phyloP scores from a whole-genome alignment of 1,284 basidiomycete genomes.

The Nidula niveotomentosa region DNA sequence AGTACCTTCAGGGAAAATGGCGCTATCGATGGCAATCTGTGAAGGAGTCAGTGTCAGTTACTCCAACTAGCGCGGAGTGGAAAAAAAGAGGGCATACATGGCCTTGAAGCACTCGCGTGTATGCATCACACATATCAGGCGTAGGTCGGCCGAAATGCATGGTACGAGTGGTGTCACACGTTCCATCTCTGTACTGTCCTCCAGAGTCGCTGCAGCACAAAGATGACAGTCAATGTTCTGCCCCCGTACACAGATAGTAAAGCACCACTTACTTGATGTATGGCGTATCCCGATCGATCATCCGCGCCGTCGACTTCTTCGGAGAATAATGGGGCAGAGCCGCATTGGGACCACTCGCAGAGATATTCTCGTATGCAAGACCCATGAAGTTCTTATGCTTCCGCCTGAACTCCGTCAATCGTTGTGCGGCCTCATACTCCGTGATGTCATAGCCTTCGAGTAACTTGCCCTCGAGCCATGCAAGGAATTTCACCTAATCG shows the following conservation, averaged over 20 bases:
- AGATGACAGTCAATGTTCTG: neutral
- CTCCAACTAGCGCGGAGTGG: neutral
- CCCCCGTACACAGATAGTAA: neutral
- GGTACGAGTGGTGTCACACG: slow-evolving; percentile 92
- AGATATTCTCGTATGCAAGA: slow-evolving; percentile 93
- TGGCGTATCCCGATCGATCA: slow-evolving; percentile 78
- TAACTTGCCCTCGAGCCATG: slow-evolving; percentile 89
- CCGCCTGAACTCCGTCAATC: slow-evolving; percentile 79
- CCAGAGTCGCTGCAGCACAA: slow-evolving; percentile 72
- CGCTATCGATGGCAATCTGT: slow-evolving; percentile 88
- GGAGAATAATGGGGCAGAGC: slow-evolving; percentile 95
- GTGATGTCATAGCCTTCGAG: slow-evolving; percentile 77
- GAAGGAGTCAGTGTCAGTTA: neutral
- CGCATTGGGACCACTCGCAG: slow-evolving; percentile 88
- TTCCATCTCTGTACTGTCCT: slow-evolving; percentile 88
- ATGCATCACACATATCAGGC: slow-evolving; percentile 84
- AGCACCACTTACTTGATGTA: slow-evolving; percentile 79
- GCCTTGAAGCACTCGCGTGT: slow-evolving; percentile 93
- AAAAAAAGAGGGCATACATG: slow-evolving; percentile 64
- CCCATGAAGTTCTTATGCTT: slow-evolving; percentile 81
- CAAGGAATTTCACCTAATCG: slow-evolving; percentile 70
- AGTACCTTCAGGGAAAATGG: slow-evolving; percentile 88
- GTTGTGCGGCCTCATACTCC: slow-evolving; percentile 89
- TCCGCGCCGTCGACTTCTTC: slow-evolving; percentile 62
- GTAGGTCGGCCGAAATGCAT: slow-evolving; percentile 87